Percentiles rank a stretch among this genome's conserved stretches.
phyloP scores from a whole-genome alignment of 257 asterid species.

The Mentha longifolia region DNA sequence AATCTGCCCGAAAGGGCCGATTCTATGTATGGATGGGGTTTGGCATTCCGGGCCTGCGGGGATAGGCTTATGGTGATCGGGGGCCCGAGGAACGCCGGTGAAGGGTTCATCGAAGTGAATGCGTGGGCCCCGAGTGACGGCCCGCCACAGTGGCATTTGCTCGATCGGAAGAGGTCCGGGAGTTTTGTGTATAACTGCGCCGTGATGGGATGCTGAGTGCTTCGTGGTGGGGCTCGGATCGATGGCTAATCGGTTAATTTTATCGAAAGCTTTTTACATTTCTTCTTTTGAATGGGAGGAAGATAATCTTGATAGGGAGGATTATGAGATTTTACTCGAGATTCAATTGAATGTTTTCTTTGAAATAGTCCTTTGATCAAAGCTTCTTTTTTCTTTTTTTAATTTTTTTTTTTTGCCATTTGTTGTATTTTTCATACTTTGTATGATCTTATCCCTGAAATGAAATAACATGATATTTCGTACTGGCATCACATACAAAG shows the following conservation, averaged over 20 bases:
- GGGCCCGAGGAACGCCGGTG: constrained; percentile 60
- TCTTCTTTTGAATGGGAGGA: constrained; percentile 43
- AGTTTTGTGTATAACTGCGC: constrained; percentile 91
- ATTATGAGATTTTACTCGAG: constrained; percentile 62
- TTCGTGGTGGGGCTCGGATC: constrained; percentile 28
- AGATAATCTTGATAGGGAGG: constrained; percentile 53
- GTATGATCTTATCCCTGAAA: constrained; percentile 46
- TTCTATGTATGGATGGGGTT: constrained; percentile 77
- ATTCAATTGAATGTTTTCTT: constrained; percentile 52
- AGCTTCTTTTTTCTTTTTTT: constrained; percentile 16
- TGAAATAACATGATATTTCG: constrained; percentile 40
- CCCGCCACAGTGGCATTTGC: constrained; percentile 58
- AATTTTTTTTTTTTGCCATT: constrained; percentile 19
- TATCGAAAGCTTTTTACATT: constrained; percentile 49
- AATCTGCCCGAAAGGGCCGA: constrained; percentile 75
- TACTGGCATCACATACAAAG: constrained; percentile 41
- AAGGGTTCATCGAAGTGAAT: constrained; percentile 57
- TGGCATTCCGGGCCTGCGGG: constrained; percentile 63
- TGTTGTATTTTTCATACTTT: constrained; percentile 39
- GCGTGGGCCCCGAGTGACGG: constrained; percentile 58
- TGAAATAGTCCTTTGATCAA: constrained; percentile 46
- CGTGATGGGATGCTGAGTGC: constrained; percentile 84
- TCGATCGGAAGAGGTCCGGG: constrained; percentile 73
- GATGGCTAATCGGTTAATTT: constrained; percentile 62
- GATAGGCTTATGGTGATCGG: constrained; percentile 72